Evolutionary conservation across 1,284 basidiomycete species (phyloP).

Genomic region (Marasmius tenuissimus): DNA sequence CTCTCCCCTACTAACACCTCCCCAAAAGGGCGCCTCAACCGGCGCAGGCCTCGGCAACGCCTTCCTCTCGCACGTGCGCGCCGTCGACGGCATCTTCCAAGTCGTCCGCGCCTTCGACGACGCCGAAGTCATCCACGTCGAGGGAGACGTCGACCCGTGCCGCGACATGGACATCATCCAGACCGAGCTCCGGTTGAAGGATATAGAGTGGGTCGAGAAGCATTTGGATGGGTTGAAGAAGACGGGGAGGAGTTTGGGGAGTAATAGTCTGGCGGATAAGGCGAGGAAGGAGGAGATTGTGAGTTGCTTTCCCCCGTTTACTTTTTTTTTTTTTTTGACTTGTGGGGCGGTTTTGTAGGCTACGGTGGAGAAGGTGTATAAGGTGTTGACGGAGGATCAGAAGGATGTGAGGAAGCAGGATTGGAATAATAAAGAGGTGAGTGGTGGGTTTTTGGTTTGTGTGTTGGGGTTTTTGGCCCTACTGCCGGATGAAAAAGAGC

Average conservation of each 20-base stretch:
- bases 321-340: conserved; percentile 6
- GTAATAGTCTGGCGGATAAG: conserved; percentile 86
- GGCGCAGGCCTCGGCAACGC: conserved; percentile 98
- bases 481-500: conserved; percentile 79
- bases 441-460: conserved; percentile 27
- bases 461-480: too few relatives aligned
- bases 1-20: neutral
- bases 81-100: conserved; percentile 99
- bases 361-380: conserved; percentile 83
- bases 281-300: conserved; percentile 97
- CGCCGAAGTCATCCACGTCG: conserved; percentile 98
- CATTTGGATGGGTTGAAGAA: conserved; percentile 81
- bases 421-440: conserved; percentile 97
- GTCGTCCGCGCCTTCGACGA: conserved; percentile 98
- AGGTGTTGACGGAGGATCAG: conserved; percentile 77
- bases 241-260: conserved; percentile 70
- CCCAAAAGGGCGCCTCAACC: conserved; percentile 84
- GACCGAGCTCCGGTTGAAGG: conserved; percentile 92
- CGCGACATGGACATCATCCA: conserved; percentile 99
- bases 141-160: conserved; percentile 95
- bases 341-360: conserved; percentile 48
- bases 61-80: conserved; percentile 96
- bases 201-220: conserved; percentile 99
- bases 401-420: conserved; percentile 94
- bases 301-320: conserved; percentile 26